Evolutionary conservation across 2,329 filamentous ascomycete genomes (phyloP).

Genomic region (Fusarium euwallaceae): DNA sequence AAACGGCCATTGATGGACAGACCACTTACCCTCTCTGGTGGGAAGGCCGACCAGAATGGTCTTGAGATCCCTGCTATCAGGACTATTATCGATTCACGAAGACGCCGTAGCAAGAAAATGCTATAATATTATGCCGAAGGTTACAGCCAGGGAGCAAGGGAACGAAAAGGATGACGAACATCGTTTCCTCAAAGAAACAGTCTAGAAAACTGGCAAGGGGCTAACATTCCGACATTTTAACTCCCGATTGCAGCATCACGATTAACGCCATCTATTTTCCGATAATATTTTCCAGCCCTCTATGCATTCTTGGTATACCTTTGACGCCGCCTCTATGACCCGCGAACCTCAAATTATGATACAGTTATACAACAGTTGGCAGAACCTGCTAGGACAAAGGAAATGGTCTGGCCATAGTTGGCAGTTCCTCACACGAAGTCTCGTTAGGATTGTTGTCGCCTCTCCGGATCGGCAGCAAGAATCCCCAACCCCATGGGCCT

Average conservation of each 20-base stretch:
- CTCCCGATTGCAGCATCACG: background rate
- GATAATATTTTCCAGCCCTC: background rate
- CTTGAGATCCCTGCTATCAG: background rate
- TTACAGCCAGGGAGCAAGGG: background rate
- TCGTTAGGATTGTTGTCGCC: constrained; percentile 3
- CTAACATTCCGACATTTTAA: background rate
- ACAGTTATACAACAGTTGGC: constrained; percentile 5
- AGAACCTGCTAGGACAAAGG: background rate
- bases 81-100: background rate
- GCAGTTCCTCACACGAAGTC: background rate
- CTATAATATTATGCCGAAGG: background rate
- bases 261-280: background rate
- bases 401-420: background rate
- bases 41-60: background rate
- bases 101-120: background rate
- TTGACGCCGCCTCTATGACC: constrained; percentile 2
- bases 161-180: background rate
- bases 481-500: constrained; percentile 25
- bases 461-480: constrained; percentile 7
- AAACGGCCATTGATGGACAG: constrained; percentile 3
- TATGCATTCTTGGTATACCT: background rate
- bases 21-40: background rate
- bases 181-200: constrained; percentile 14
- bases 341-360: background rate
- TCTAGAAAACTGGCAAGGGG: constrained; percentile 9